Percentiles rank a stretch among this genome's conserved stretches.
Evolutionary conservation across 805 yeast species (phyloP).

Genomic region (Gaillardinia entomophila): DNA sequence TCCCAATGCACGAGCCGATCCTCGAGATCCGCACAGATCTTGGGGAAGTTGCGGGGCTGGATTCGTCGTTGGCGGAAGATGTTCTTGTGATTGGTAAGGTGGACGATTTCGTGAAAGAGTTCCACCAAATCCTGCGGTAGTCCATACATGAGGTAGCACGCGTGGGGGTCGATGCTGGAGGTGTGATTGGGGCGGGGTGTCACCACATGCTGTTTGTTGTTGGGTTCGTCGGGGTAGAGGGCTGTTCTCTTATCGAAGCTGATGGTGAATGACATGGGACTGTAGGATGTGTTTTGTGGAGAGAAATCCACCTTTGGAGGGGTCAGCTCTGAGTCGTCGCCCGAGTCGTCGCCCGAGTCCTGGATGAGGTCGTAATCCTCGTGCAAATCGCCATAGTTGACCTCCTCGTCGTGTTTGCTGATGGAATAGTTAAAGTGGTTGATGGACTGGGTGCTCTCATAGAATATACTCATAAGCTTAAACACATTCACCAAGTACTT

Average conservation of each 20-base stretch:
- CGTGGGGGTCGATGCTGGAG: constrained; percentile 11
- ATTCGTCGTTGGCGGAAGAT: constrained; percentile 34
- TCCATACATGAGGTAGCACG: constrained; percentile 41
- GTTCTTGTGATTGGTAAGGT: constrained; percentile 47
- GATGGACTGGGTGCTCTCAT: constrained; percentile 44
- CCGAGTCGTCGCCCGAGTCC: constrained; percentile 9
- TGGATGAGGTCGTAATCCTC: constrained; percentile 29
- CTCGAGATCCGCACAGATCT: constrained; percentile 49
- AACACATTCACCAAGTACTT: constrained; percentile 22
- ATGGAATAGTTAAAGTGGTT: constrained; percentile 43
- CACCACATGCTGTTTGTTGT: background rate
- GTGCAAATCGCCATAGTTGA: constrained; percentile 40
- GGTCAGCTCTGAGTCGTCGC: constrained; percentile 5
- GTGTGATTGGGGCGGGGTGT: constrained; percentile 6
- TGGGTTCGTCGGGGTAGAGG: background rate
- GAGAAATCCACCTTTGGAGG: background rate
- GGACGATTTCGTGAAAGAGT: constrained; percentile 41
- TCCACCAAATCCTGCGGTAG: constrained; percentile 41
- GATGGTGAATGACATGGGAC: constrained; percentile 22
- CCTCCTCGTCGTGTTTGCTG: constrained; percentile 24
- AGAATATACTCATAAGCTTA: constrained; percentile 30
- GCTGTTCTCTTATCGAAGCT: constrained; percentile 14
- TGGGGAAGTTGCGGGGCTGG: constrained; percentile 50
- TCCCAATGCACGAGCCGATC: constrained; percentile 45
- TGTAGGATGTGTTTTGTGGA: constrained; percentile 20